phyloP scores from a whole-genome alignment of 805 yeast genomes.

The Wickerhamiella cacticola region DNA sequence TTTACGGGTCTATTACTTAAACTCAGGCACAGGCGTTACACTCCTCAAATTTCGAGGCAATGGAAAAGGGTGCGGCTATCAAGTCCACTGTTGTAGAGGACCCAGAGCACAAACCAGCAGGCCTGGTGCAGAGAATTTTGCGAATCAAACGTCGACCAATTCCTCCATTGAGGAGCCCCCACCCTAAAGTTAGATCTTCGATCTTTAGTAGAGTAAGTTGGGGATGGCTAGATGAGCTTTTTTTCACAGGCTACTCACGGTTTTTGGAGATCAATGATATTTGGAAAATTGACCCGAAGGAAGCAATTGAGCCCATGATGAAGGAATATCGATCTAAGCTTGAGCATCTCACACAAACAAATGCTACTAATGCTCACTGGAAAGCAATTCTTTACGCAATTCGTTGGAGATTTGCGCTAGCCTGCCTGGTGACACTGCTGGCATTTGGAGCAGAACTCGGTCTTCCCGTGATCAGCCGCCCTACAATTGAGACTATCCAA shows the following conservation, averaged over 20 bases:
- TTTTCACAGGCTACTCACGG: slow-evolving; percentile 27
- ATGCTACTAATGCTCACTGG: slow-evolving; percentile 5
- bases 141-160: no score
- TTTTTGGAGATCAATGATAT: slow-evolving; percentile 22
- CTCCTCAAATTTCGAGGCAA: no score
- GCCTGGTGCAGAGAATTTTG: no score
- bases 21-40: no score
- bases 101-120: no score
- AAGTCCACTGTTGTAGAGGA: no score
- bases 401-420: slow-evolving; percentile 14
- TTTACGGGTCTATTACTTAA: no score
- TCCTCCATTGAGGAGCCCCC: no score
- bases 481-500: slow-evolving; percentile 13
- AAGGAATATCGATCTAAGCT: slow-evolving; percentile 16
- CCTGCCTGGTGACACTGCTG: slow-evolving; percentile 8
- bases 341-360: slow-evolving; percentile 6
- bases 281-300: slow-evolving; percentile 16
- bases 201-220: slow-evolving; percentile 35
- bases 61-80: no score
- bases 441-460: slow-evolving; percentile 21
- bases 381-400: slow-evolving; percentile 21
- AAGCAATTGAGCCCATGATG: slow-evolving; percentile 16
- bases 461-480: slow-evolving; percentile 21
- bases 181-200: no score
- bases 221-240: slow-evolving; percentile 44